Percentiles rank a stretch among this genome's conserved stretches.
phyloP scores from a whole-genome alignment of 352 stramenopile genomes.

The Globisporangium polare region DNA sequence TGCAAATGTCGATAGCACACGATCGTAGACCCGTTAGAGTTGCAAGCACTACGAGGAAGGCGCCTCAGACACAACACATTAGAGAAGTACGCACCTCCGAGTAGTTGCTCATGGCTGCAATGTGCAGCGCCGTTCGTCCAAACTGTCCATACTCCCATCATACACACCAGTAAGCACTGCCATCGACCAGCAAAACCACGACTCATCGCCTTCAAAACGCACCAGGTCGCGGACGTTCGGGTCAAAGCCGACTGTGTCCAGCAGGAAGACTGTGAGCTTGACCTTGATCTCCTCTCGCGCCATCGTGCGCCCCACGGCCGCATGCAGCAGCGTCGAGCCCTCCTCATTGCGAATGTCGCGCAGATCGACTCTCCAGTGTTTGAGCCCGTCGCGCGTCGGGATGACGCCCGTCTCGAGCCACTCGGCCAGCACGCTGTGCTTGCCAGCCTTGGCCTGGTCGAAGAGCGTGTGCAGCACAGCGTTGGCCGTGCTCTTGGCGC shows the following conservation, averaged over 20 bases:
- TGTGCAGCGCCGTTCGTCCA: slow-evolving; percentile 67
- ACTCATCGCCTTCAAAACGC: neutral
- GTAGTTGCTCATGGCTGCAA: slow-evolving; percentile 65
- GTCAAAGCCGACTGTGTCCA: slow-evolving; percentile 71
- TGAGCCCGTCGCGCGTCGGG: slow-evolving; percentile 66
- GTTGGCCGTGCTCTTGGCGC: slow-evolving; percentile 71
- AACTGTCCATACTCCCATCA: slow-evolving; percentile 31
- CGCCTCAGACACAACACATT: neutral
- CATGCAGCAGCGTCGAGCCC: slow-evolving; percentile 61
- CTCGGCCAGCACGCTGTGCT: slow-evolving; percentile 41
- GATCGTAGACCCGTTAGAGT: too few relatives aligned
- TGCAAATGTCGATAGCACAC: too few relatives aligned
- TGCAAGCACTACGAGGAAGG: neutral
- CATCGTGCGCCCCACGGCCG: slow-evolving; percentile 61
- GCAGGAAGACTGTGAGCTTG: slow-evolving; percentile 57
- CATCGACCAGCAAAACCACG: too few relatives aligned
- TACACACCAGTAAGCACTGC: neutral
- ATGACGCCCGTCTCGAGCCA: slow-evolving; percentile 75
- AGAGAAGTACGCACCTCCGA: slow-evolving; percentile 41
- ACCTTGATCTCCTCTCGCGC: slow-evolving; percentile 63
- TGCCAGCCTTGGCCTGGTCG: slow-evolving; percentile 58
- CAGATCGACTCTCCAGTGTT: slow-evolving; percentile 69
- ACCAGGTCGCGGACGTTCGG: slow-evolving; percentile 64
- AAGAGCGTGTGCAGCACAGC: slow-evolving; percentile 76
- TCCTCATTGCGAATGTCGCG: slow-evolving; percentile 59